Percentiles rank a stretch among this genome's conserved stretches.
These are phyloP conservation scores for Populus hybrid DNA, from an alignment of 441 rosid genomes.

Conservation along the genomic window DNA sequence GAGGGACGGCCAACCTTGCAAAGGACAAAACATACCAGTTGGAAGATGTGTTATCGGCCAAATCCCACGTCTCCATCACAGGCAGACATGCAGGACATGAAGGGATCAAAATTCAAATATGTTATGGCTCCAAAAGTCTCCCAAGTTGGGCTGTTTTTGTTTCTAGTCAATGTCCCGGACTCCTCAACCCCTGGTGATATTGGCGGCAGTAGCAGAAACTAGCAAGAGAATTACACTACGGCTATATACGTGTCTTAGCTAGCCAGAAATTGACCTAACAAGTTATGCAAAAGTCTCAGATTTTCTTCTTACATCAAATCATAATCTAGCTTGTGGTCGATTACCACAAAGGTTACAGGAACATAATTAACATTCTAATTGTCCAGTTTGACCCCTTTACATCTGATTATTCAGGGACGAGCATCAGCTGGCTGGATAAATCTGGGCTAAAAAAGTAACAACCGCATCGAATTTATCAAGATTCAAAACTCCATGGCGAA, in stretches of 20 bases:
- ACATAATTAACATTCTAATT: no score
- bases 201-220: background rate
- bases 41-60: background rate
- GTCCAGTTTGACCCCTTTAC: no score
- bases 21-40: background rate
- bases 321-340: no score
- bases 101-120: background rate
- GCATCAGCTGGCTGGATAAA: no score
- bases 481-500: no score
- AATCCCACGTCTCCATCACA: background rate
- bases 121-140: background rate
- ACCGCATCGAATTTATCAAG: no score
- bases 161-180: background rate
- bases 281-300: background rate
- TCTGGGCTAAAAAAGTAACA: no score
- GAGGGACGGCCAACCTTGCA: background rate
- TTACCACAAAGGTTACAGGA: no score
- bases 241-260: no score
- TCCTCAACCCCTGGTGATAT: background rate
- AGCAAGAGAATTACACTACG: background rate
- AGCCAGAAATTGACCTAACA: background rate
- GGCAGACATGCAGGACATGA: background rate
- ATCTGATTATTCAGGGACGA: no score
- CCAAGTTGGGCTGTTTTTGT: background rate
- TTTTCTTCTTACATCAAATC: no score